Evolutionary conservation across 2,329 filamentous ascomycete genomes (phyloP), one percentile per base, ranked within the genome.

Genomic region (Lecanicillium sp.): DNA sequence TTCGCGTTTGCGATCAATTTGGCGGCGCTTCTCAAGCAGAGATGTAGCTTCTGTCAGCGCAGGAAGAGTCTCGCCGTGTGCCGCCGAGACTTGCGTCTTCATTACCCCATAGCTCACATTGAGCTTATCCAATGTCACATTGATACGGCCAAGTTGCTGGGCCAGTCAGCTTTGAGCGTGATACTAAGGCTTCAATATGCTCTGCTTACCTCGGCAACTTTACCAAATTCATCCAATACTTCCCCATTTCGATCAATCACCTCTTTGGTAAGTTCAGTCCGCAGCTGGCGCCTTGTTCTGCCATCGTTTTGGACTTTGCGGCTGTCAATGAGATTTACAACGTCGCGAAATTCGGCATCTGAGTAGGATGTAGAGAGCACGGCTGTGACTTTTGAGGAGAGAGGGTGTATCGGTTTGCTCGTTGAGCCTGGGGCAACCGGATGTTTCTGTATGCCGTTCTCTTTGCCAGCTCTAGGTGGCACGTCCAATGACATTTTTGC

Each of bases 321-420:
- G 35, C 76, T 66, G 60, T 95, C 90, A 15, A 96, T 66, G 1
- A 92, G 77, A 37, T 75, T 69, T 20, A 98, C 65, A 12, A 88
- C 82, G 66, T 94, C 85, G 47, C 87, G 78, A 49, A 96, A 94
- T 49, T 95, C 90, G 5, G 85, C 73, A 60, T 96, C 92, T 6
- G 88, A 84, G 62, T 95, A 95, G 0, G 90, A 95, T 3, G 87
- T 82, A 4, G 92, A 95, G 35, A 96, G 75, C 29, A 96, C 83
- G 44, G 77, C 81, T 17, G 86, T 85, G 49, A 95, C 76, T 55
- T 92, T 87, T 44, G 82, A 83, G 7, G 85, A 80, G 22, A 96
- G 67, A 7, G 87, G 83, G 58, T 78, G 86, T 12, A 66, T 52
- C 22, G 6, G 22, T 25, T 25, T 25, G 11, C 22, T 25, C 22